Percentiles rank a stretch among this genome's conserved stretches.
Conservation (phyloP, 192 early-diverging fungal species). For the Coemansia sp. region DNA sequence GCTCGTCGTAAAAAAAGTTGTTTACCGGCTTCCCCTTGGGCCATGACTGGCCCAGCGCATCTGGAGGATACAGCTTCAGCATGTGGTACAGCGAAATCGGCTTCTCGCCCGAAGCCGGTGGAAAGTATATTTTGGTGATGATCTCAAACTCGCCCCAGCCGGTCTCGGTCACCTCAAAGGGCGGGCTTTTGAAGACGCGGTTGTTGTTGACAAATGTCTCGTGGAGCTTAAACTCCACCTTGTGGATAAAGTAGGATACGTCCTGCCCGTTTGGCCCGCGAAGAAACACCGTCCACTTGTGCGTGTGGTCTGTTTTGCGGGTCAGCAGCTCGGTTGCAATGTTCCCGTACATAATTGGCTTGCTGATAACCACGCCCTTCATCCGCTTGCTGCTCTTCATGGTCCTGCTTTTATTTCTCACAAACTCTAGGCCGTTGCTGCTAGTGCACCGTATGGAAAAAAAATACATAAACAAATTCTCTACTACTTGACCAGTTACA, state of each 20-base stretch:
- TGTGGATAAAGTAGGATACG: slow-evolving; percentile 77
- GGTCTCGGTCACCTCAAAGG: slow-evolving; percentile 91
- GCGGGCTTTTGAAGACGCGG: slow-evolving; percentile 67
- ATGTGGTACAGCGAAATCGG: slow-evolving; percentile 83
- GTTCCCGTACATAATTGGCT: slow-evolving; percentile 88
- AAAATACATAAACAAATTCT: too few relatives aligned
- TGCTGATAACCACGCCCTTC: slow-evolving; percentile 65
- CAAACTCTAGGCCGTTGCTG: too few relatives aligned
- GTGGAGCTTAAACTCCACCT: slow-evolving; percentile 93
- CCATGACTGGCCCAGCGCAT: slow-evolving; percentile 41
- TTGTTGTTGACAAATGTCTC: slow-evolving; percentile 77
- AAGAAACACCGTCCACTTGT: slow-evolving; percentile 93
- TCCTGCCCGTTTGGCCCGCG: slow-evolving; percentile 84
- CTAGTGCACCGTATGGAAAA: too few relatives aligned
- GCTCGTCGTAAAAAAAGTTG: slow-evolving; percentile 52
- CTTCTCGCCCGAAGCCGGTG: slow-evolving; percentile 72
- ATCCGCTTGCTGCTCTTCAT: slow-evolving; percentile 52
- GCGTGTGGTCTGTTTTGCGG: slow-evolving; percentile 83
- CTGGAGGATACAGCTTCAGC: slow-evolving; percentile 80
- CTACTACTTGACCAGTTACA: neutral
- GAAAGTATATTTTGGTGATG: slow-evolving; percentile 86
- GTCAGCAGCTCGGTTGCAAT: slow-evolving; percentile 66
- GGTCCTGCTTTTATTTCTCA: neutral
- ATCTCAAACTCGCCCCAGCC: slow-evolving; percentile 99
- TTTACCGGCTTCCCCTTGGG: slow-evolving; percentile 52